Evolutionary conservation across 495 filamentous ascomycete species (phyloP).

Genomic region (Letharia columbiana): DNA sequence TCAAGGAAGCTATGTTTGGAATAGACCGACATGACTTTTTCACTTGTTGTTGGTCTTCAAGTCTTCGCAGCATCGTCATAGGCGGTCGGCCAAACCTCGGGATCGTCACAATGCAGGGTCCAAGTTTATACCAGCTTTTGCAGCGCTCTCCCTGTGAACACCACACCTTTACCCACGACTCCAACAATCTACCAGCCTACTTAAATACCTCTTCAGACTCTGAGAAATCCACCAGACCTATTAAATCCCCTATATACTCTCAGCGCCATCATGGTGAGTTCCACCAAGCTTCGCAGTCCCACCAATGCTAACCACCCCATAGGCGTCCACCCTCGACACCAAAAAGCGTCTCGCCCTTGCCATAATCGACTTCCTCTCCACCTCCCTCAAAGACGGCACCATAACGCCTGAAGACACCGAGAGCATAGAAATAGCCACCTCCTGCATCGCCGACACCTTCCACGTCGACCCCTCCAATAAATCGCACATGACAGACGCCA

Average conservation of each 20-base stretch:
- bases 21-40: too few species aligned
- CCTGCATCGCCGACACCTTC: slow-evolving; percentile 91
- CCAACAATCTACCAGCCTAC: not conserved
- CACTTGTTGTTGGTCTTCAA: too few species aligned
- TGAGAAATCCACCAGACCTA: not conserved
- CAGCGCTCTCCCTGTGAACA: not conserved
- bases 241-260: not conserved
- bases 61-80: too few species aligned
- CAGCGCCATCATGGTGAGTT: slow-evolving; percentile 14
- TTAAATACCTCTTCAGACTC: not conserved
- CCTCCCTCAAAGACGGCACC: slow-evolving; percentile 80
- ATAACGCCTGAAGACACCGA: slow-evolving; percentile 79
- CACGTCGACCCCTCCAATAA: slow-evolving; percentile 77
- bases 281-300: not conserved
- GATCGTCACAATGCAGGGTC: too few species aligned
- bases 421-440: slow-evolving; percentile 81
- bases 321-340: slow-evolving; percentile 49
- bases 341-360: slow-evolving; percentile 96
- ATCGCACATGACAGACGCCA: slow-evolving; percentile 62
- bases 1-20: too few species aligned
- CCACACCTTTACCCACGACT: not conserved
- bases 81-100: too few species aligned
- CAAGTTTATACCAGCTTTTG: not conserved
- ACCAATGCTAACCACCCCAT: slow-evolving; percentile 4
- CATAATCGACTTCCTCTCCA: slow-evolving; percentile 87